Percentiles rank a stretch among this genome's conserved stretches.
Evolutionary conservation across 352 stramenopile genomes (phyloP).

Genomic region (Pelagophyceae sp.): DNA sequence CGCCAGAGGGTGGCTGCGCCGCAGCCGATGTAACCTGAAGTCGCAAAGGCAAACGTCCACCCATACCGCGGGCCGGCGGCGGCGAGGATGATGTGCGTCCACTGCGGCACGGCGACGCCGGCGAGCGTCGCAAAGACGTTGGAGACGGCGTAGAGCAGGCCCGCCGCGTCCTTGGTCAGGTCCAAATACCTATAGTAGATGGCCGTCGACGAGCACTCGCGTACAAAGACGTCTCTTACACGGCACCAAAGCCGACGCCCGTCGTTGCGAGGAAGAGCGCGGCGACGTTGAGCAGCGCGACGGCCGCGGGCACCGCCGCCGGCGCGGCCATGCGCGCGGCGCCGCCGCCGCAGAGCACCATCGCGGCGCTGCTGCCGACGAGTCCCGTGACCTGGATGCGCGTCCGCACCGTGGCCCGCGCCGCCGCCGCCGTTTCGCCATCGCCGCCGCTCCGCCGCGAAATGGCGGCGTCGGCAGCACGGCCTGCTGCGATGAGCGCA

Average conservation of each 20-base stretch:
- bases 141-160: not conserved
- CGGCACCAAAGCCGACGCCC: not conserved
- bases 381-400: not conserved
- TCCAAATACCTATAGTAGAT: not conserved
- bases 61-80: not conserved
- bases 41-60: not conserved
- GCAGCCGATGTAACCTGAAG: not conserved
- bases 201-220: not conserved
- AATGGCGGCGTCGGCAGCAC: too few relatives aligned
- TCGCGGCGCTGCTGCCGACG: not conserved
- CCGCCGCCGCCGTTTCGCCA: not conserved
- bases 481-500: not conserved
- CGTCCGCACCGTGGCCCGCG: not conserved
- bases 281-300: not conserved
- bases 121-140: not conserved
- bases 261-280: not conserved
- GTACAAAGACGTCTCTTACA: not conserved
- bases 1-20: not conserved
- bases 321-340: not conserved
- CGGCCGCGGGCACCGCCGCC: not conserved
- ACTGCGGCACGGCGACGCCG: not conserved
- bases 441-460: not conserved
- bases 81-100: not conserved
- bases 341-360: not conserved
- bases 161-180: not conserved